phyloP scores from a whole-genome alignment of 1,284 basidiomycete species.

The Naganishia sp. region DNA sequence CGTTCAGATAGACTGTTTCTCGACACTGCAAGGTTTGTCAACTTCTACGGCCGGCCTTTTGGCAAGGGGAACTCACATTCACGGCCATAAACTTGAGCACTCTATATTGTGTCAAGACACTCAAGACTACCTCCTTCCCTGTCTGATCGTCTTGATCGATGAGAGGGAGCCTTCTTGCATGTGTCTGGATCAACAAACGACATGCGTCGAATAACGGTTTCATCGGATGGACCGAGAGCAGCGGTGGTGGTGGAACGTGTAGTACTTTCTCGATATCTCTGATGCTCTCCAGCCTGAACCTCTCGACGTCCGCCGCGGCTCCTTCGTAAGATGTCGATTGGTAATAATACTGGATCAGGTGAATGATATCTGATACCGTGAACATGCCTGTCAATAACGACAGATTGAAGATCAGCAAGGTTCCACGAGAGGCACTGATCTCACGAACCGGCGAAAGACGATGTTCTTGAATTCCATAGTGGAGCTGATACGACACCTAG shows the following conservation, averaged over 20 bases:
- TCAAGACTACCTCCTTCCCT: conserved; percentile 91
- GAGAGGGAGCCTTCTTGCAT: conserved; percentile 89
- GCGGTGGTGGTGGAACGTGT: conserved; percentile 87
- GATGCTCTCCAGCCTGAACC: conserved; percentile 83
- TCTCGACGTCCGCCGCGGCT: conserved; percentile 88
- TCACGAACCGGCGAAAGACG: conserved; percentile 67
- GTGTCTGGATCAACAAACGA: conserved; percentile 87
- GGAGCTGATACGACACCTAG: conserved; percentile 95
- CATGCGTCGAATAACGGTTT: conserved; percentile 89
- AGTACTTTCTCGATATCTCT: conserved; percentile 92
- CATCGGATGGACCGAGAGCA: conserved; percentile 83
- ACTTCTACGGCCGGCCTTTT: conserved; percentile 7
- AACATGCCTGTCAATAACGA: conserved; percentile 69
- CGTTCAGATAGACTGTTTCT: conserved; percentile 53
- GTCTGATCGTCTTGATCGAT: conserved; percentile 93
- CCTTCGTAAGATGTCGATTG: conserved; percentile 79
- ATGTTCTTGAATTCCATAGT: conserved; percentile 92
- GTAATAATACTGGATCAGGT: conserved; percentile 96
- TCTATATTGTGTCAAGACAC: conserved; percentile 94
- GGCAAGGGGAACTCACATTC: conserved; percentile 66
- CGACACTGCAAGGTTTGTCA: conserved; percentile 31
- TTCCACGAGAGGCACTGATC: conserved; percentile 9
- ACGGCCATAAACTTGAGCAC: conserved; percentile 98
- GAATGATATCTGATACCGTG: conserved; percentile 92
- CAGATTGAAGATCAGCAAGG: not conserved